Percentiles rank a stretch among this genome's conserved stretches.
phyloP scores from a whole-genome alignment of 83 land plant species.

The Thuja plicata region DNA sequence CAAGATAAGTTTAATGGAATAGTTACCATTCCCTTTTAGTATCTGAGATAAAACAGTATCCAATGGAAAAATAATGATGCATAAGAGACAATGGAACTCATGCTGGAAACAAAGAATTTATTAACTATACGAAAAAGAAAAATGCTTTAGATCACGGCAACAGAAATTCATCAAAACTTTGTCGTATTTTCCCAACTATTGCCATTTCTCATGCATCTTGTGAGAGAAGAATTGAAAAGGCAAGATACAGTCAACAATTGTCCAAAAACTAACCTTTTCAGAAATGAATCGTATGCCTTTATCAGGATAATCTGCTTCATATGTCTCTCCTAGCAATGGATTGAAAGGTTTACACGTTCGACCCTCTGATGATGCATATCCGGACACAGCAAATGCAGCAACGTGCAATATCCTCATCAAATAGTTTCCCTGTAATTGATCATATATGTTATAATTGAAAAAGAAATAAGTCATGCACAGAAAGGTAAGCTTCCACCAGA shows the following conservation, averaged over 20 bases:
- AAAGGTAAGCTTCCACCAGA: neutral
- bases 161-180: neutral
- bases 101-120: neutral
- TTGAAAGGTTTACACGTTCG: constrained; percentile 93
- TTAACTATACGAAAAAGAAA: neutral
- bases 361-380: constrained; percentile 87
- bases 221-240: neutral
- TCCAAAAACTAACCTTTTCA: constrained; percentile 68
- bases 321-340: constrained; percentile 91
- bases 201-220: neutral
- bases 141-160: neutral
- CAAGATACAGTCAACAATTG: neutral
- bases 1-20: neutral
- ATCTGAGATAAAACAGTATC: neutral
- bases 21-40: neutral
- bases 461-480: neutral
- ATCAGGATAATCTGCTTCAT: constrained; percentile 94
- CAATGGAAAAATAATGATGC: neutral
- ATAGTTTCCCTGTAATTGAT: constrained; percentile 63
- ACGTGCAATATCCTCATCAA: constrained; percentile 76
- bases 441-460: neutral
- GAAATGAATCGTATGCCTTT: constrained; percentile 86
- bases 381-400: constrained; percentile 96
- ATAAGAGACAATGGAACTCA: neutral
- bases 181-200: neutral